phyloP scores from a whole-genome alignment of 208 protist genomes.

The Phytomonas sp. region DNA sequence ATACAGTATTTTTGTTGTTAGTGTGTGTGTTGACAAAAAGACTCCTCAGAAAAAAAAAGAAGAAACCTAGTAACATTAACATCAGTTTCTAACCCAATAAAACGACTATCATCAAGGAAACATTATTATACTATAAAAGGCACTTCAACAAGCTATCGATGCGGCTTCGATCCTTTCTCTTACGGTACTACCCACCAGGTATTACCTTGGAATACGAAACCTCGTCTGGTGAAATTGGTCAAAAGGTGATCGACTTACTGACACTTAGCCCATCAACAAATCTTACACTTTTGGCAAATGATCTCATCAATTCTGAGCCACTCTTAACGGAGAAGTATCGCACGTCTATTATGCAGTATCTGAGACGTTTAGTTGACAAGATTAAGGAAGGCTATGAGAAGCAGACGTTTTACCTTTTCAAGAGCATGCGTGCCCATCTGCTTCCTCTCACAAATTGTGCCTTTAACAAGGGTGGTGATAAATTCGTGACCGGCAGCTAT shows the following conservation, averaged over 20 bases:
- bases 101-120: background rate
- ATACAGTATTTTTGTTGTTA: background rate
- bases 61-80: background rate
- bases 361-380: slow-evolving; percentile 88
- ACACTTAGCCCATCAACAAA: slow-evolving; percentile 74
- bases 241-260: slow-evolving; percentile 91
- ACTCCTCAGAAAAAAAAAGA: background rate
- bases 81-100: background rate
- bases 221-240: slow-evolving; percentile 59
- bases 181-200: slow-evolving; percentile 94
- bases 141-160: slow-evolving; percentile 21
- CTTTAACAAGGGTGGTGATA: slow-evolving; percentile 93
- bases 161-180: slow-evolving; percentile 90
- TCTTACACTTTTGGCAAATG: slow-evolving; percentile 68
- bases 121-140: background rate
- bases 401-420: slow-evolving; percentile 91
- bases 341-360: slow-evolving; percentile 69
- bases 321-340: slow-evolving; percentile 76
- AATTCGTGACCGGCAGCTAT: slow-evolving; percentile 94
- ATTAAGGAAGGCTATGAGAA: slow-evolving; percentile 50
- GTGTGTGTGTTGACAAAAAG: background rate
- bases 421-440: slow-evolving; percentile 92
- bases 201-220: slow-evolving; percentile 91
- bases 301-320: slow-evolving; percentile 85
- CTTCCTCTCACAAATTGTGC: slow-evolving; percentile 95